Conservation (phyloP, 2,329 filamentous ascomycete genomes). For the Nemania sp. region DNA sequence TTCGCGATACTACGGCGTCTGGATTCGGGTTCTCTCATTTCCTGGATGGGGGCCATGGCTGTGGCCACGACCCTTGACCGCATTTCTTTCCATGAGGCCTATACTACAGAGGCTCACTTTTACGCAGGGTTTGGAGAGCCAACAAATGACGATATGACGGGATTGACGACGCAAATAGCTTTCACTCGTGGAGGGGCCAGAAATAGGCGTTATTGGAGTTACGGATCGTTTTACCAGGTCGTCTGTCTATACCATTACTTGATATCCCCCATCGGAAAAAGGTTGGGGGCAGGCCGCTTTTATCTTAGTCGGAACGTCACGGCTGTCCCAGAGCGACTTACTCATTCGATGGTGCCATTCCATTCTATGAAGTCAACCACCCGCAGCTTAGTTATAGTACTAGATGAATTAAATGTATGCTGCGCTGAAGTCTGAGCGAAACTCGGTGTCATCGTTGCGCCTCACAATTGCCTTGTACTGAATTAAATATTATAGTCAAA, state of each 20-base stretch:
- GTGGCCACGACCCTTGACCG: constrained; percentile 32
- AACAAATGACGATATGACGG: constrained; percentile 32
- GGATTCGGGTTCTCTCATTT: constrained; percentile 37
- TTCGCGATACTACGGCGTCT: constrained; percentile 41
- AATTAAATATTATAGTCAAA: not conserved
- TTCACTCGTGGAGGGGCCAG: not conserved
- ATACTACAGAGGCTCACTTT: constrained; percentile 21
- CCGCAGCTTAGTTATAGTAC: constrained; percentile 16
- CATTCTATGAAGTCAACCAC: constrained; percentile 11
- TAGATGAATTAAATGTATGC: constrained; percentile 8
- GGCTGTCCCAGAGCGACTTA: not conserved
- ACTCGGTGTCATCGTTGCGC: not conserved
- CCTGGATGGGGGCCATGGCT: constrained; percentile 39
- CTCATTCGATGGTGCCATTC: constrained; percentile 16
- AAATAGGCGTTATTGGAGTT: constrained; percentile 22
- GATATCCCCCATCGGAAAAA: constrained; percentile 22
- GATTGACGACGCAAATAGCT: constrained; percentile 24
- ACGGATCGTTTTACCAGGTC: constrained; percentile 10
- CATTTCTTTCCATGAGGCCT: constrained; percentile 31
- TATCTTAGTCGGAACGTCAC: constrained; percentile 6
- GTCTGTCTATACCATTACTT: constrained; percentile 25
- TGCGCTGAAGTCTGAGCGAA: not conserved
- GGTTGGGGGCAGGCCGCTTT: constrained; percentile 7
- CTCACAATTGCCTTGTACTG: not conserved
- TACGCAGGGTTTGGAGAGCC: constrained; percentile 27